These are phyloP conservation scores for Pichia californica DNA, from an alignment of 805 yeast genomes.

Conservation along the genomic window DNA sequence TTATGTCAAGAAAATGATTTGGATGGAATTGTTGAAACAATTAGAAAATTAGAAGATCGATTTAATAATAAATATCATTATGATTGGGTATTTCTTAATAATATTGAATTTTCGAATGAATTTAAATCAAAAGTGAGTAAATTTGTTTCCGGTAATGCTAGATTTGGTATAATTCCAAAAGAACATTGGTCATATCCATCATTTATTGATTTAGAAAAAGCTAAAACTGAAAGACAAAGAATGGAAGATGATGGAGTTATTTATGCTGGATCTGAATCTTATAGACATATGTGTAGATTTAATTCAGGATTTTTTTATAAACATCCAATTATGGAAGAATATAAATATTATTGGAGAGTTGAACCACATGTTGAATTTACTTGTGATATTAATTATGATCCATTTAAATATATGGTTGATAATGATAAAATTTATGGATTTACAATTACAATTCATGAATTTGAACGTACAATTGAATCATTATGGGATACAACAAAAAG, in stretches of 20 bases:
- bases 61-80: slow-evolving; percentile 72
- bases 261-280: slow-evolving; percentile 36
- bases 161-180: slow-evolving; percentile 64
- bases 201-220: slow-evolving; percentile 68
- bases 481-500: slow-evolving; percentile 52
- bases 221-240: slow-evolving; percentile 51
- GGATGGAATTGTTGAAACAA: slow-evolving; percentile 49
- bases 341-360: slow-evolving; percentile 70
- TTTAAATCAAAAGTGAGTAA: slow-evolving; percentile 50
- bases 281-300: slow-evolving; percentile 44
- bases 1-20: slow-evolving; percentile 67
- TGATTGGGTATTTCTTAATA: slow-evolving; percentile 91
- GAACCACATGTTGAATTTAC: slow-evolving; percentile 59
- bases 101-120: slow-evolving; percentile 65
- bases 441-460: slow-evolving; percentile 60
- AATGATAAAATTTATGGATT: slow-evolving; percentile 60
- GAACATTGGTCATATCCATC: slow-evolving; percentile 88
- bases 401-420: slow-evolving; percentile 51
- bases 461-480: slow-evolving; percentile 46
- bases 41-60: slow-evolving; percentile 68
- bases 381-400: slow-evolving; percentile 60
- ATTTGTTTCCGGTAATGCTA: slow-evolving; percentile 58
- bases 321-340: slow-evolving; percentile 50
- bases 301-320: slow-evolving; percentile 49
- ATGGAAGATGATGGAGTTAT: slow-evolving; percentile 39